phyloP scores from a whole-genome alignment of 2,329 filamentous ascomycete genomes.

The Aspergillus flavus region DNA sequence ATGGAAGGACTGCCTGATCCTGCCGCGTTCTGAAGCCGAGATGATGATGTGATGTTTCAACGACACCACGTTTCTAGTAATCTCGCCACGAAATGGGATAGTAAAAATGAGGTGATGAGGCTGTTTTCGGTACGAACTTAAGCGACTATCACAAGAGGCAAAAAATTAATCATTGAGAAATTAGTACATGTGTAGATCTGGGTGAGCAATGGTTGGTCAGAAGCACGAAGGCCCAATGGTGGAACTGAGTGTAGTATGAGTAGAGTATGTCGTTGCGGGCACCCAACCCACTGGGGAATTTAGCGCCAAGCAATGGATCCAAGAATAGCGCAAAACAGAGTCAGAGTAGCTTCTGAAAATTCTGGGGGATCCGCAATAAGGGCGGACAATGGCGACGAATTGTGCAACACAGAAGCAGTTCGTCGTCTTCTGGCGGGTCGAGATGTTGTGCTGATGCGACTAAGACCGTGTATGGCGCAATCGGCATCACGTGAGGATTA shows the following conservation, averaged over 20 bases:
- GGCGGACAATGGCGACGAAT: constrained; percentile 18
- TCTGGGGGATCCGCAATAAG: constrained; percentile 20
- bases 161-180: not conserved
- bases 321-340: not conserved
- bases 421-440: not conserved
- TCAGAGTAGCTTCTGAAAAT: not conserved
- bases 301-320: not conserved
- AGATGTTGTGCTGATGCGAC: constrained; percentile 15
- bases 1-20: not conserved
- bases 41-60: not conserved
- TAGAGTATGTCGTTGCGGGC: not conserved
- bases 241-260: not conserved
- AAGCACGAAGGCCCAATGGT: not conserved
- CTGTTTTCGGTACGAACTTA: not conserved
- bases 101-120: not conserved
- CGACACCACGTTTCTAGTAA: not conserved
- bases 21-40: not conserved
- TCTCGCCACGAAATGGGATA: not conserved
- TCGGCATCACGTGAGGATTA: constrained; percentile 22
- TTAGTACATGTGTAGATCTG: not conserved
- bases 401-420: constrained; percentile 5
- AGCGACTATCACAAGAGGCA: not conserved
- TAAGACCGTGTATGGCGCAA: constrained; percentile 21
- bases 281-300: not conserved
- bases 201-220: not conserved